Base-by-base conservation (phyloP, 2,329 filamentous ascomycete species). In the Onygenales sp. region DNA sequence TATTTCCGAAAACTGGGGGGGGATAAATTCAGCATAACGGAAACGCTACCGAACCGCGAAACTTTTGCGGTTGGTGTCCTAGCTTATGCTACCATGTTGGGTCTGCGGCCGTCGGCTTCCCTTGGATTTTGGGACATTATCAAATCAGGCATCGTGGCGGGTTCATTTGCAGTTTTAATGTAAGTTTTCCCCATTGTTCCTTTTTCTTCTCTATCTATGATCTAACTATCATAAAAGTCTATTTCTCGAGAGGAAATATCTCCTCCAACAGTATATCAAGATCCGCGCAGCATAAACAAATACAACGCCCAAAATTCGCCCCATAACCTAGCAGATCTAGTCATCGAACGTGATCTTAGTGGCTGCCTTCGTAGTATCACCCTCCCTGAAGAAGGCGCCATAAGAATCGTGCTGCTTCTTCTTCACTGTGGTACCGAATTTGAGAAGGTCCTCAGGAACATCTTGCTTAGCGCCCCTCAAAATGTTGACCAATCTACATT, bases 361-460 rank as follows among this genome's bases (percentile, higher is more conserved):
- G 32, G 88, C 85, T 70, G 87, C 85, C 73, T 92, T 86, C 68
- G 81, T 88, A 69, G 85, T 85, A 63, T 89, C 87, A 7, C 88
- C 84, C 63, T 96, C 89, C 73, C 93, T 95, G 78, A 87, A 95
- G 69, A 97, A 97, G 35, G 90, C 89, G 54, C 93, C 93, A 67
- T 97, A 98, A 47, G 88, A 87, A 65, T 90, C 87, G 74, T 98
- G 93, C 48, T 84, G 82, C 89, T 97, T 97, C 83, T 95, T 96
- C 83, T 97, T 98, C 51, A 98, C 93, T 0, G 92, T 97, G 21
- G 90, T 95, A 64, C 93, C 93, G 62, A 96, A 98, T 74, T 95
- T 96, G 69, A 97, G 78, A 39, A 98, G 76, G 31, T 89, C 87
- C 43, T 95, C 89, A 2, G 93, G 93, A 0, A 98, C 89, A 10